A percentile compares a stretch with the other conserved stretches of the same genome.
Evolutionary conservation across 2,329 filamentous ascomycete species (phyloP).

Genomic region (Cladophialophora chaetospira): DNA sequence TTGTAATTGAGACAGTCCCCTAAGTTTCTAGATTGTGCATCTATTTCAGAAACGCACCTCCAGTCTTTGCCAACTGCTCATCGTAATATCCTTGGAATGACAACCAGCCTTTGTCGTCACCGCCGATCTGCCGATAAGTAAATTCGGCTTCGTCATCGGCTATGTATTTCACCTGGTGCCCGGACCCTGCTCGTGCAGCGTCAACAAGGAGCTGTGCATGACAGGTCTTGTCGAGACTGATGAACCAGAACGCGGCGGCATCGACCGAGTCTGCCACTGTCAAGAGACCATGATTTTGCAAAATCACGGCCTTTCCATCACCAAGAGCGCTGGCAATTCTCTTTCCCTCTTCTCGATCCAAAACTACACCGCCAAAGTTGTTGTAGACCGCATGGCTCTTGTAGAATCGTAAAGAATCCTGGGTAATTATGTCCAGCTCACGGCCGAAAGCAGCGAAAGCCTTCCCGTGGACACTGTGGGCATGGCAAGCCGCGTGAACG

Average conservation of each 20-base stretch:
- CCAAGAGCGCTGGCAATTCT: slow-evolving; percentile 42
- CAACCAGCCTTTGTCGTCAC: slow-evolving; percentile 55
- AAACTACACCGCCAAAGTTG: slow-evolving; percentile 41
- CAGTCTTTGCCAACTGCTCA: slow-evolving; percentile 54
- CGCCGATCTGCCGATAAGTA: slow-evolving; percentile 33
- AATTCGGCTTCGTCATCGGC: slow-evolving; percentile 34
- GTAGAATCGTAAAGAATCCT: slow-evolving; percentile 50
- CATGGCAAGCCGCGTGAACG: slow-evolving; percentile 57
- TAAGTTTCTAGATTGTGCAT: no score
- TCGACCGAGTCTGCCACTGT: slow-evolving; percentile 45
- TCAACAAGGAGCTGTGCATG: neutral
- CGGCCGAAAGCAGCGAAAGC: slow-evolving; percentile 43
- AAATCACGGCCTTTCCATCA: slow-evolving; percentile 42
- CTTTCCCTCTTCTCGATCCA: slow-evolving; percentile 42
- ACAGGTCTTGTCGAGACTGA: neutral
- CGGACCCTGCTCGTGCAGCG: slow-evolving; percentile 22
- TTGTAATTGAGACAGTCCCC: neutral
- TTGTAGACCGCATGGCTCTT: slow-evolving; percentile 31
- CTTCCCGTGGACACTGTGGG: slow-evolving; percentile 56
- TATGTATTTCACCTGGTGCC: slow-evolving; percentile 35
- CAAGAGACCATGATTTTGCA: slow-evolving; percentile 45
- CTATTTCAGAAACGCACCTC: no score
- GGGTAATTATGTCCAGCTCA: slow-evolving; percentile 49
- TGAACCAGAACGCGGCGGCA: slow-evolving; percentile 34
- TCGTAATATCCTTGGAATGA: slow-evolving; percentile 59